These are phyloP conservation scores for Fusarium chuoi DNA, from an alignment of 2,329 filamentous ascomycete species.

Conservation along the genomic window DNA sequence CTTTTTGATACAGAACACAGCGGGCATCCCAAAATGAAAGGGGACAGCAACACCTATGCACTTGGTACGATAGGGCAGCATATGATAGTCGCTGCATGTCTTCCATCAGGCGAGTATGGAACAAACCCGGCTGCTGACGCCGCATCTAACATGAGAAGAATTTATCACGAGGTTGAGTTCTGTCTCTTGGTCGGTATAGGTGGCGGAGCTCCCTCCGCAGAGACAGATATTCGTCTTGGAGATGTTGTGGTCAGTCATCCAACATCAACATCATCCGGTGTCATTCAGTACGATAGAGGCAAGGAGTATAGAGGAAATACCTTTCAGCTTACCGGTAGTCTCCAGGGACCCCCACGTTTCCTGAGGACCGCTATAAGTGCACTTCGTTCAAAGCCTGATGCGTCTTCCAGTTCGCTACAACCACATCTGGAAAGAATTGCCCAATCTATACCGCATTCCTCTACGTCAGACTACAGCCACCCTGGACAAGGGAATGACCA, in stretches of 20 bases:
- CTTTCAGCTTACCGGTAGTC: rapidly evolving
- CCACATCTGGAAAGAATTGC: rapidly evolving
- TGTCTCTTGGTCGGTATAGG: neutral
- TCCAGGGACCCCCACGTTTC: neutral
- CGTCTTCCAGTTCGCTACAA: rapidly evolving
- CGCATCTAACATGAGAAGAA: rapidly evolving
- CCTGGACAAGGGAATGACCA: rapidly evolving
- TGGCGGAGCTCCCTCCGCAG: rapidly evolving
- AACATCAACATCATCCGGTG: rapidly evolving
- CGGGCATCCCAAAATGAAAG: rapidly evolving
- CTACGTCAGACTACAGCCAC: neutral
- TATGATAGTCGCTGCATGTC: neutral
- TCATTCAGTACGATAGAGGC: neutral
- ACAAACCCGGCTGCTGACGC: neutral
- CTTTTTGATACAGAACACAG: neutral
- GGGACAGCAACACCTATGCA: neutral
- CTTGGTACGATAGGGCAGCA: rapidly evolving
- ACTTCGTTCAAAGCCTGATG: rapidly evolving
- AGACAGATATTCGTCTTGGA: neutral
- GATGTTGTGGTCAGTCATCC: neutral
- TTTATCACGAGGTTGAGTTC: rapidly evolving
- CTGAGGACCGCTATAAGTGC: neutral
- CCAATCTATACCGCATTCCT: rapidly evolving
- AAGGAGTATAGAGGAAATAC: neutral
- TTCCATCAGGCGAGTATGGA: rapidly evolving